Percentiles rank a stretch among this genome's conserved stretches.
Evolutionary conservation across 2,329 filamentous ascomycete genomes (phyloP).

Genomic region (Colletotrichum godetiae): DNA sequence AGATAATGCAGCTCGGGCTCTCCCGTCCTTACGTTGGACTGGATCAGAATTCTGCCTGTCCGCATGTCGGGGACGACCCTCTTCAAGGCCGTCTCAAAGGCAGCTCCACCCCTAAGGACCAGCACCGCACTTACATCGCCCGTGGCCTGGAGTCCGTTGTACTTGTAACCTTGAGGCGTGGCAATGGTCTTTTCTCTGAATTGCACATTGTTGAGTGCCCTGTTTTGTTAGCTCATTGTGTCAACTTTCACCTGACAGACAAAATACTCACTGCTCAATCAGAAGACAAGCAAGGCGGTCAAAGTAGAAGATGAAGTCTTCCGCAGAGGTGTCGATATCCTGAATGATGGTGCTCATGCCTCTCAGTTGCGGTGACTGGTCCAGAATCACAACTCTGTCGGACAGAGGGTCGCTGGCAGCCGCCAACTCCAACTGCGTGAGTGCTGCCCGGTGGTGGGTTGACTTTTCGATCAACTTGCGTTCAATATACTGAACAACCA

Average conservation of each 20-base stretch:
- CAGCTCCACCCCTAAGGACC: constrained; percentile 87
- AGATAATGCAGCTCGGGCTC: constrained; percentile 95
- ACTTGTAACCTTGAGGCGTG: constrained; percentile 77
- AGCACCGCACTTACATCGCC: constrained; percentile 88
- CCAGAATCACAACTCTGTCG: constrained; percentile 77
- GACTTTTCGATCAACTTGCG: constrained; percentile 90
- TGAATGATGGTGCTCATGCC: constrained; percentile 94
- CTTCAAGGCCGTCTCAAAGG: constrained; percentile 87
- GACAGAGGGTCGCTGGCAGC: constrained; percentile 80
- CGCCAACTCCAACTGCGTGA: constrained; percentile 79
- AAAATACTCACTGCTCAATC: constrained; percentile 74
- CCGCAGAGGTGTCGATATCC: constrained; percentile 79
- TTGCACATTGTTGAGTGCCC: constrained; percentile 80
- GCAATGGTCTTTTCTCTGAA: constrained; percentile 73
- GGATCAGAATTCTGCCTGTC: constrained; percentile 89
- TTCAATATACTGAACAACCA: constrained; percentile 94
- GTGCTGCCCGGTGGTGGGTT: constrained; percentile 80
- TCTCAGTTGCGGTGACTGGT: constrained; percentile 81
- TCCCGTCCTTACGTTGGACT: constrained; percentile 85
- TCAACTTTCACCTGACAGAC: too few species aligned
- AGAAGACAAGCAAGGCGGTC: constrained; percentile 88
- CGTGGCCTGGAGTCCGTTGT: constrained; percentile 76
- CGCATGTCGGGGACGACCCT: constrained; percentile 93
- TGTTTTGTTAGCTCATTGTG: constrained; percentile 45
- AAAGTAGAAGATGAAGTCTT: constrained; percentile 98